Evolutionary conservation across 306 rosid species (phyloP).

Genomic region (Ormosia semicastrata): DNA sequence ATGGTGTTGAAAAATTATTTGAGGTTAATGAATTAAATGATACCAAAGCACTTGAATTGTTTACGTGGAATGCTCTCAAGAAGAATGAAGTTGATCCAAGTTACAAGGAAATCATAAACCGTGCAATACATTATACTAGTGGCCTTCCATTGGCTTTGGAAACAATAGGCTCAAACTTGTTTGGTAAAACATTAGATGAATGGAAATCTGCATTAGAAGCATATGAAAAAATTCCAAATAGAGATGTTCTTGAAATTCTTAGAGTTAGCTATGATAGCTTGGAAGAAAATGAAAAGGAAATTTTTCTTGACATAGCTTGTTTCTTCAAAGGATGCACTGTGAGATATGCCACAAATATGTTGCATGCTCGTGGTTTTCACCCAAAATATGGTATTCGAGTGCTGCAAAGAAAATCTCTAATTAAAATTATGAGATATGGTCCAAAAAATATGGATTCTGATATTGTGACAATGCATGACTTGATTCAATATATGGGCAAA

Average conservation of each 20-base stretch:
- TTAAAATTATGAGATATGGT: too few species aligned
- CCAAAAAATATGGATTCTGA: too few species aligned
- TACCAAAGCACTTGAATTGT: background rate
- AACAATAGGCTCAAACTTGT: background rate
- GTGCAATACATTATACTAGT: background rate
- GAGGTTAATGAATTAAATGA: background rate
- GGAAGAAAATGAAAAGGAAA: background rate
- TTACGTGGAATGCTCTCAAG: background rate
- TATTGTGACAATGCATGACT: too few species aligned
- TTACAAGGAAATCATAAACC: background rate
- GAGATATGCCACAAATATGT: too few species aligned
- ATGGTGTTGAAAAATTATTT: background rate
- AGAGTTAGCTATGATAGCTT: background rate
- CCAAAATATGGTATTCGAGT: too few species aligned
- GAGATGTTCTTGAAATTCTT: background rate
- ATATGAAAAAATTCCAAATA: background rate
- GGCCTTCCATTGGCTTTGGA: constrained; percentile 21
- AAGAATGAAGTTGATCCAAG: background rate
- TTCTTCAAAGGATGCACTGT: background rate
- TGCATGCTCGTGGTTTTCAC: too few species aligned
- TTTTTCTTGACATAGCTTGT: constrained; percentile 9
- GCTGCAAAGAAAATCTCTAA: too few species aligned
- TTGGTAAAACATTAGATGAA: background rate
- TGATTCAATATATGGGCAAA: too few species aligned
- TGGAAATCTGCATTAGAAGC: background rate